Base-by-base conservation (phyloP, 2,329 filamentous ascomycete genomes). In the Fusarium sublunatum region DNA sequence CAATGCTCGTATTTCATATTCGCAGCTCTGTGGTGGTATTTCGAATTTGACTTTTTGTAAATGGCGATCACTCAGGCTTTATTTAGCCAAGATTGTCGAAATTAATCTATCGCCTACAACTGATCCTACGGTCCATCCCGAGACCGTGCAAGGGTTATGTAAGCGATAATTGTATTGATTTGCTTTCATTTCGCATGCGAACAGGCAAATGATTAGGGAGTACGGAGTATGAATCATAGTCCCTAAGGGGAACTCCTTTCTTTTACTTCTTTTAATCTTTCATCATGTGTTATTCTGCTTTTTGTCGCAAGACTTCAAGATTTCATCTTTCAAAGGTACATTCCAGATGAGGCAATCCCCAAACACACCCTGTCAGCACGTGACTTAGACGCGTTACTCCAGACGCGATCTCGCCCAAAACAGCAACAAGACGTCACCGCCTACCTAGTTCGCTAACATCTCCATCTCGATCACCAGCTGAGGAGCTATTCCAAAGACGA, bases 401-500 rank as follows among this genome's bases (percentile, higher is more conserved):
- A 67, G 39, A 64, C 64, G 64, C 64, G 64, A 57, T 36, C 45
- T 48, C 43, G 48, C 52, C 46, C 45, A 29, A 42, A 53, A 54
- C 50, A 54, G 51, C 63, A 59, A 31, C 53, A 58, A 58, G 64
- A 66, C 59, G 64, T 66, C 63, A 64, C 64, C 45, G 26, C 53
- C 22, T 26, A 34, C 19, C 19, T 19, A 19, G 19, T 19, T 19
- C 19, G 19, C 19, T 19, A 19, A 19, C 19, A 3, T 19, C 19
- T 19, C 53, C 50, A 64, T 57, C 40, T 64, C 43, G 19, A 64
- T 60, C 53, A 58, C 36, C 52, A 26, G n/a, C 35, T 11, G 34
- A 55, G 29, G 55, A 58, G 61, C 57, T 61, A 54, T 65, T 53
- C 62, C 52, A 46, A 55, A 63, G 53, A 44, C 53, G 62, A 61